These are phyloP conservation scores for Fraxinus angustifolia DNA, from an alignment of 305 asterid species.

Conservation along the genomic window DNA sequence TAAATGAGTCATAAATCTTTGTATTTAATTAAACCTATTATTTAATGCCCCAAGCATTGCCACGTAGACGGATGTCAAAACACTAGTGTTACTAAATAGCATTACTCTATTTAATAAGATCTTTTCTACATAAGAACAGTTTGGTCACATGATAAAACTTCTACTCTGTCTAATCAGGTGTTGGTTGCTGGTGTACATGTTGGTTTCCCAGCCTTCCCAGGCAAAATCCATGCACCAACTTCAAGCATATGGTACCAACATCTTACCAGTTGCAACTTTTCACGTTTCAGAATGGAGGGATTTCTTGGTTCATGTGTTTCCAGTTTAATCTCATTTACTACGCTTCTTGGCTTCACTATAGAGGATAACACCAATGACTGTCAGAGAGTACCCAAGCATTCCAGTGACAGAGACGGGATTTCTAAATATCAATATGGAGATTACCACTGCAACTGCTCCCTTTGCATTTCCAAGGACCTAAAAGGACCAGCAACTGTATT, in stretches of 20 bases:
- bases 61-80: no score
- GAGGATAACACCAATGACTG: slow-evolving; percentile 62
- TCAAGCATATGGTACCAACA: background rate
- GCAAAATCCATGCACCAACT: background rate
- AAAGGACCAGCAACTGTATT: slow-evolving; percentile 10
- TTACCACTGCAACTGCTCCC: slow-evolving; percentile 72
- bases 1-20: no score
- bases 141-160: background rate
- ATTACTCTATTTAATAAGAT: background rate
- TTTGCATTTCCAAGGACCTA: slow-evolving; percentile 83
- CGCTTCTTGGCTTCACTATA: slow-evolving; percentile 66
- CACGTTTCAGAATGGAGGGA: slow-evolving; percentile 11
- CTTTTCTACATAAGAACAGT: background rate
- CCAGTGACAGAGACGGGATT: slow-evolving; percentile 73
- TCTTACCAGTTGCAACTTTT: background rate
- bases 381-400: slow-evolving; percentile 62
- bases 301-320: background rate
- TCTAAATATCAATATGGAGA: slow-evolving; percentile 62
- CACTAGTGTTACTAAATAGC: no score
- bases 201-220: background rate
- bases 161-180: background rate
- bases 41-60: no score
- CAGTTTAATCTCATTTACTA: slow-evolving; percentile 36
- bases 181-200: background rate
- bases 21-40: no score